Evolutionary conservation across 352 stramenopile genomes (phyloP).

Genomic region (Globisporangium nodosum): DNA sequence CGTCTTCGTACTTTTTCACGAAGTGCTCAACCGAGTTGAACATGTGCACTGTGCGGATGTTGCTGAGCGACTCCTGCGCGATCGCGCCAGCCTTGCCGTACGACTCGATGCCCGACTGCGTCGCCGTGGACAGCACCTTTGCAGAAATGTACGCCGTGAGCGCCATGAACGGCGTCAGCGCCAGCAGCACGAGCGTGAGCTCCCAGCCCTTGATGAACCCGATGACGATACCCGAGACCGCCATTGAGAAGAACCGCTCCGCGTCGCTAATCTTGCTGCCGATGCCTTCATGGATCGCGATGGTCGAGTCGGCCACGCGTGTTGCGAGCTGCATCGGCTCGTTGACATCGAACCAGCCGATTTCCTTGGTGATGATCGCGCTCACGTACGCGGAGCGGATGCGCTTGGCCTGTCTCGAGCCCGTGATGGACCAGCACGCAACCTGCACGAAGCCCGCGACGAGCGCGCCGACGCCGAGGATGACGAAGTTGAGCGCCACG

Average conservation of each 20-base stretch:
- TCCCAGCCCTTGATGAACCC: conserved; percentile 65
- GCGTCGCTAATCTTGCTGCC: conserved; percentile 50
- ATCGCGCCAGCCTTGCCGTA: conserved; percentile 61
- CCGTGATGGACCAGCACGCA: conserved; percentile 49
- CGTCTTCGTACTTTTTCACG: conserved; percentile 48
- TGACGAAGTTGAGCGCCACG: conserved; percentile 24
- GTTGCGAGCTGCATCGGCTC: conserved; percentile 25
- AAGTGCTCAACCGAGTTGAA: conserved; percentile 67
- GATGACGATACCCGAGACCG: conserved; percentile 52
- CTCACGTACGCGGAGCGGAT: conserved; percentile 25
- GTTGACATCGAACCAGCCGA: conserved; percentile 45
- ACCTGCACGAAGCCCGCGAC: conserved; percentile 34
- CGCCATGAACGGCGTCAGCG: conserved; percentile 60
- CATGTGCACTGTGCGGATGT: conserved; percentile 72
- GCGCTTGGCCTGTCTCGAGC: conserved; percentile 45
- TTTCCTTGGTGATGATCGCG: conserved; percentile 29
- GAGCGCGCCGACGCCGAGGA: conserved; percentile 22
- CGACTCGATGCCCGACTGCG: conserved; percentile 42
- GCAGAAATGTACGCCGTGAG: conserved; percentile 45
- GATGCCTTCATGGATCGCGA: conserved; percentile 62
- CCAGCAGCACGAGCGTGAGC: conserved; percentile 55
- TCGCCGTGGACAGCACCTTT: conserved; percentile 38
- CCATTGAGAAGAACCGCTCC: conserved; percentile 56
- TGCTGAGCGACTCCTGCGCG: conserved; percentile 62
- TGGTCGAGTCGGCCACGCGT: conserved; percentile 21